Conservation (phyloP, 1,284 basidiomycete genomes). For the Dichomitus squalens region DNA sequence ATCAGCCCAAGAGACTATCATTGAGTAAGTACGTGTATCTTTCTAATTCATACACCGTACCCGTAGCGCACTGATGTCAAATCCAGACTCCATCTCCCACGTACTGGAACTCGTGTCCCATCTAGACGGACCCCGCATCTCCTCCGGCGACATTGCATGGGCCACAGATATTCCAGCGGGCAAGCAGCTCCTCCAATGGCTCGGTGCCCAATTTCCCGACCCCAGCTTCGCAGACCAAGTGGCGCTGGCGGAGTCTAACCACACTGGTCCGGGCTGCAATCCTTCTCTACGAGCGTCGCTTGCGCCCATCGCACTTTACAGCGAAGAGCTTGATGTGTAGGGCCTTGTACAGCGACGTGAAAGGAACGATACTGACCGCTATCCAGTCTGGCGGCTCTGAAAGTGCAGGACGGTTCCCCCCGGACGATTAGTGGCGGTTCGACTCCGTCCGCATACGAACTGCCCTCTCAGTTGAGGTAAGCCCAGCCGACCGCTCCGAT, state of each 20-base stretch:
- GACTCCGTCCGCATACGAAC: background rate
- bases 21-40: too few relatives aligned
- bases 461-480: constrained; percentile 14
- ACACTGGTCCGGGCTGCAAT: background rate
- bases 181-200: constrained; percentile 26
- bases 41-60: background rate
- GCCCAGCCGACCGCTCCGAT: background rate
- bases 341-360: background rate
- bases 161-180: constrained; percentile 27
- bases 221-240: background rate
- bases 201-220: constrained; percentile 20
- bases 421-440: background rate
- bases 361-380: background rate
- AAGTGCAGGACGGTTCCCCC: background rate
- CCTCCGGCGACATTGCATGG: constrained; percentile 25
- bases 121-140: constrained; percentile 24
- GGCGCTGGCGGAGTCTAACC: background rate
- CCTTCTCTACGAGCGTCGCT: background rate
- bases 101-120: constrained; percentile 9
- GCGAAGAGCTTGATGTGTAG: constrained; percentile 19
- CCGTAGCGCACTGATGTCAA: background rate
- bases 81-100: background rate
- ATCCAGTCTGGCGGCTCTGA: background rate
- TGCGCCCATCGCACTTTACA: constrained; percentile 18
- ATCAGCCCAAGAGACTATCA: background rate